A percentile compares a stretch with the other conserved stretches of the same genome.
phyloP scores from a whole-genome alignment of 148 eudicot species.

The Nyssa sinensis region DNA sequence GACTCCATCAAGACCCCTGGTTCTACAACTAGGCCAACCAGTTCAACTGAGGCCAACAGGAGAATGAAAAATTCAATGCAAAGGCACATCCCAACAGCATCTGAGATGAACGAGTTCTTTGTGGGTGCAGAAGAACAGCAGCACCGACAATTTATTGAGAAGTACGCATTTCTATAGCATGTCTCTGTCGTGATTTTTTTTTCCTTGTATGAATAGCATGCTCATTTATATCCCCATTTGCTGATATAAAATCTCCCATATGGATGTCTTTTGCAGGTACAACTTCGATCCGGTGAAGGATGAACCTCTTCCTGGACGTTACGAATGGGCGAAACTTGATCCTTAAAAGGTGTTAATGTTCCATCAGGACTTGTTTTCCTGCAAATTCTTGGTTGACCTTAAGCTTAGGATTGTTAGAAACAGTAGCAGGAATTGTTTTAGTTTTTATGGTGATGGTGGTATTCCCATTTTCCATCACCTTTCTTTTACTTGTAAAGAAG shows the following conservation, averaged over 20 bases:
- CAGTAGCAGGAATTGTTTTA: slow-evolving; percentile 12
- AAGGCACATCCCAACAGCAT: slow-evolving; percentile 30
- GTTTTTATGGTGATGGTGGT: slow-evolving; percentile 28
- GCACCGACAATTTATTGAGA: slow-evolving; percentile 40
- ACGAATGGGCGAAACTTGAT: slow-evolving; percentile 44
- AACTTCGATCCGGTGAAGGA: slow-evolving; percentile 56
- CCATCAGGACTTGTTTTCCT: background rate
- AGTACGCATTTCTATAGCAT: slow-evolving; percentile 24
- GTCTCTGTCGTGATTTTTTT: background rate
- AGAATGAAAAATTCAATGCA: slow-evolving; percentile 20
- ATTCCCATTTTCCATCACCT: slow-evolving; percentile 21
- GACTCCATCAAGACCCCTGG: slow-evolving; percentile 41
- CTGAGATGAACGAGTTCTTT: slow-evolving; percentile 49
- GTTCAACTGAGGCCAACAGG: slow-evolving; percentile 17
- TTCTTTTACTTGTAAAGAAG: slow-evolving; percentile 28
- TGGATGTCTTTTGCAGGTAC: slow-evolving; percentile 37
- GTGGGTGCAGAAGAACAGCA: slow-evolving; percentile 36
- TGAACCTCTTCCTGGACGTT: slow-evolving; percentile 51
- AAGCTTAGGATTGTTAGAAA: slow-evolving; percentile 10
- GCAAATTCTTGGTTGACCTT: slow-evolving; percentile 5
- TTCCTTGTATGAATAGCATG: background rate
- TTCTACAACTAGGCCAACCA: slow-evolving; percentile 35
- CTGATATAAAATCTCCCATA: background rate
- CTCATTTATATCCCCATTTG: background rate
- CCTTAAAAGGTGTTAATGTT: slow-evolving; percentile 19